These are phyloP conservation scores for Hanseniaspora valbyensis DNA, from an alignment of 805 yeast species.

Conservation along the genomic window DNA sequence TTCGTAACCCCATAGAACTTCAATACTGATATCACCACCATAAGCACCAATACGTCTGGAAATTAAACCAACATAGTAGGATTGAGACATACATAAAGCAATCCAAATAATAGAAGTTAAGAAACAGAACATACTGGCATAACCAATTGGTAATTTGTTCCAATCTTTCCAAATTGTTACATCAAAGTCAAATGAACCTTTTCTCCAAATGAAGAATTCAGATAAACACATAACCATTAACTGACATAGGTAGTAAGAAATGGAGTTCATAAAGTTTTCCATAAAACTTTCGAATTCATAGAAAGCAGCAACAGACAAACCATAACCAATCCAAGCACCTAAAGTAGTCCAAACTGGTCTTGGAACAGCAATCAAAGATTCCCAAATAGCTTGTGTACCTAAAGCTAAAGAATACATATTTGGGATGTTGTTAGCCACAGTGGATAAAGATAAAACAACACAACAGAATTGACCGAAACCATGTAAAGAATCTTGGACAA, in stretches of 20 bases:
- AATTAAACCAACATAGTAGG: constrained; percentile 67
- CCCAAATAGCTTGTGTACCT: constrained; percentile 75
- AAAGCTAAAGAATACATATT: constrained; percentile 83
- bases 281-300: constrained; percentile 62
- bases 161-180: constrained; percentile 48
- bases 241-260: constrained; percentile 83
- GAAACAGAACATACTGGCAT: constrained; percentile 68
- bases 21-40: constrained; percentile 66
- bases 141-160: constrained; percentile 56
- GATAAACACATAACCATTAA: constrained; percentile 61
- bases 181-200: constrained; percentile 48
- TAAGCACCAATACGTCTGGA: constrained; percentile 45
- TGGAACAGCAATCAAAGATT: constrained; percentile 60
- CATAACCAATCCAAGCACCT: constrained; percentile 68
- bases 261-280: constrained; percentile 77
- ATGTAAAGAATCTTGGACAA: constrained; percentile 69
- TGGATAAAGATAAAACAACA: constrained; percentile 70
- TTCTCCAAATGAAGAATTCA: constrained; percentile 73
- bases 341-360: constrained; percentile 68
- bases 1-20: constrained; percentile 59
- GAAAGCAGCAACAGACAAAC: constrained; percentile 81
- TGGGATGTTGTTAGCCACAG: constrained; percentile 84
- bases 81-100: constrained; percentile 76
- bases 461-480: constrained; percentile 86
- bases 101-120: constrained; percentile 77